These are phyloP conservation scores for Penicillium sp. DNA, from an alignment of 2,329 filamentous ascomycete species.

Conservation along the genomic window DNA sequence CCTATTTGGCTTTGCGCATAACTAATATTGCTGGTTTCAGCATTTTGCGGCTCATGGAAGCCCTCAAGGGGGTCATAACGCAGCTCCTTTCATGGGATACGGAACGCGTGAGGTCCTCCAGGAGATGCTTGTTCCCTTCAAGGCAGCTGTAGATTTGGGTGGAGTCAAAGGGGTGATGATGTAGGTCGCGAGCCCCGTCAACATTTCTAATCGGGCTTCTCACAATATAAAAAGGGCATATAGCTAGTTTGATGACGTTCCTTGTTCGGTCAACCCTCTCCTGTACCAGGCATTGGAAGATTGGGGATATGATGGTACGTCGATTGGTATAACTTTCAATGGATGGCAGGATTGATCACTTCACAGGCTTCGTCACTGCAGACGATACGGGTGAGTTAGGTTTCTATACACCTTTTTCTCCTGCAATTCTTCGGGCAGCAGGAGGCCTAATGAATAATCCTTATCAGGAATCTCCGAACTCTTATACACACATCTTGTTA, in stretches of 20 bases:
- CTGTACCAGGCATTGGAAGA: constrained; percentile 37
- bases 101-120: constrained; percentile 46
- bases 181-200: constrained; percentile 18
- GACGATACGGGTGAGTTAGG: constrained; percentile 3
- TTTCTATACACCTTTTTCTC: not conserved
- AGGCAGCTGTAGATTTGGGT: constrained; percentile 45
- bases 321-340: not conserved
- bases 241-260: constrained; percentile 10
- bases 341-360: not conserved
- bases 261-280: constrained; percentile 1
- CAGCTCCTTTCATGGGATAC: constrained; percentile 46
- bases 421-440: too few species aligned
- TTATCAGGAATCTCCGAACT: constrained; percentile 2
- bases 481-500: constrained; percentile 34
- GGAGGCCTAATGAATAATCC: not conserved
- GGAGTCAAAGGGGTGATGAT: constrained; percentile 48
- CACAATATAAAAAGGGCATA: constrained; percentile 1
- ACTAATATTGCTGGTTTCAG: constrained; percentile 8
- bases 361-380: constrained; percentile 5
- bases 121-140: constrained; percentile 46
- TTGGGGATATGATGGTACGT: constrained; percentile 9
- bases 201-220: not conserved
- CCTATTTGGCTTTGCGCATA: not conserved
- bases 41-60: constrained; percentile 49
- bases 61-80: constrained; percentile 45